Evolutionary conservation across 2,329 filamentous ascomycete genomes (phyloP), one percentile per base, ranked within the genome.

Genomic region (Stagonosporopsis chrysanthemi): DNA sequence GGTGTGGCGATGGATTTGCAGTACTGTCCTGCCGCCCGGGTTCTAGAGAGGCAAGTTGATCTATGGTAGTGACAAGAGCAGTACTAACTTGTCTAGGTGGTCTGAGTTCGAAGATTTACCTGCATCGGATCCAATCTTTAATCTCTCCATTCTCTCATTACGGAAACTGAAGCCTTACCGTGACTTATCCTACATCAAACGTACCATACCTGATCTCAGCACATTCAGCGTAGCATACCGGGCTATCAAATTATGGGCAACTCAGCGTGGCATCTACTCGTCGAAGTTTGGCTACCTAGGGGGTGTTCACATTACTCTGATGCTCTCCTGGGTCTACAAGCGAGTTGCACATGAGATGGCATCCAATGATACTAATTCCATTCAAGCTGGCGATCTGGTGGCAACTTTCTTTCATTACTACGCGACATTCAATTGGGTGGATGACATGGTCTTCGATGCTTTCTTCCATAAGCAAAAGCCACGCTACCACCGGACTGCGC

Each of bases 201-300:
- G 81, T 9, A 87, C 86, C 0, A 76, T 89, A 11, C 87, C 87
- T 0, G 83, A 88, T 42, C 77, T 85, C 42, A 75, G 80, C 1
- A 77, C 81, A 9, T 90, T 89, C 68, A 81, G 83, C 6, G 65
- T 82, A 7, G 86, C 86, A 0, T 84, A 88, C 64, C 81, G 84
- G 1, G 79, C 83, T 52, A 81, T 90, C 67, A 87, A 84, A 65
- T 77, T 81, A 1, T 90, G 88, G 88, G 85, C 88, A 1, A 80
- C 81, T 52, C 75, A 80, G 11, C 81, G 85, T 6, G 88, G 88
- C 1, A 78, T 90, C 15, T 90, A 90, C 69, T 82, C 85, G 0
- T 82, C 86, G 1, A 85, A 82, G 44, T 89, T 89, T 63, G 88
- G 88, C 0, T 88, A 86, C 58, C 78, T 90, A 0, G 83, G 86